Percentiles rank a stretch among this genome's conserved stretches.
phyloP scores from a whole-genome alignment of 1,284 basidiomycete species.

The Papiliotrema laurentii region DNA sequence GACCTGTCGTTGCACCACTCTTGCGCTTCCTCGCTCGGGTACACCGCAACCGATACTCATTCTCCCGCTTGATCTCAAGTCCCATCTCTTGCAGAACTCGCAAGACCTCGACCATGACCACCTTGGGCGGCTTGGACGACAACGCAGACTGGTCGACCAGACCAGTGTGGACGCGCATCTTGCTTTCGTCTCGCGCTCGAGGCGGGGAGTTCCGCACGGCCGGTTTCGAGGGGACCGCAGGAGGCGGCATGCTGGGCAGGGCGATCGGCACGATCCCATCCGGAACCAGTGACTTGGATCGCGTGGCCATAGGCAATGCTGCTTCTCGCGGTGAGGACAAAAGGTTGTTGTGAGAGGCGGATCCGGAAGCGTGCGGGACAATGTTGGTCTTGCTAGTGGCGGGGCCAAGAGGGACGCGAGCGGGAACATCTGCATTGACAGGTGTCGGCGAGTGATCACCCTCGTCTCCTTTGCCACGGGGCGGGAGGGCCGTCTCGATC shows the following conservation, averaged over 20 bases:
- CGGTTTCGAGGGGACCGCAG: constrained; percentile 1
- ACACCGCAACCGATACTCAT: constrained; percentile 81
- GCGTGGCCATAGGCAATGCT: constrained; percentile 5
- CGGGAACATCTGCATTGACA: constrained; percentile 1
- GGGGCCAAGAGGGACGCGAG: constrained; percentile 14
- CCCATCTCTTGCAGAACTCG: constrained; percentile 83
- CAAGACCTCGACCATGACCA: constrained; percentile 80
- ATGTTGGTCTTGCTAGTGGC: constrained; percentile 30
- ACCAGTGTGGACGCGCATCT: constrained; percentile 80
- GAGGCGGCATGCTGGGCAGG: background rate
- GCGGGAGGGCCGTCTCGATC: constrained; percentile 14
- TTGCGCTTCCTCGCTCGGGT: constrained; percentile 67
- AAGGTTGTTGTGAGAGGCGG: constrained; percentile 15
- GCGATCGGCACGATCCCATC: background rate
- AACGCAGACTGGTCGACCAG: constrained; percentile 89
- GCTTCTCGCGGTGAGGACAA: constrained; percentile 11
- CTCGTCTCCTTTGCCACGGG: constrained; percentile 2
- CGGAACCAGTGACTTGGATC: constrained; percentile 21
- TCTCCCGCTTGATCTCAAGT: constrained; percentile 79
- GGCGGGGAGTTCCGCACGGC: constrained; percentile 3
- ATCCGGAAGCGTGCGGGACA: constrained; percentile 4
- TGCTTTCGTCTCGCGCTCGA: constrained; percentile 52
- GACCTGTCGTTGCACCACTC: constrained; percentile 46
- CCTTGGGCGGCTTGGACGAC: constrained; percentile 74
- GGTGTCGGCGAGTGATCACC: background rate